A percentile compares a stretch with the other conserved stretches of the same genome.
phyloP scores from a whole-genome alignment of 1,284 basidiomycete genomes.

The Ceratobasidium sp. region DNA sequence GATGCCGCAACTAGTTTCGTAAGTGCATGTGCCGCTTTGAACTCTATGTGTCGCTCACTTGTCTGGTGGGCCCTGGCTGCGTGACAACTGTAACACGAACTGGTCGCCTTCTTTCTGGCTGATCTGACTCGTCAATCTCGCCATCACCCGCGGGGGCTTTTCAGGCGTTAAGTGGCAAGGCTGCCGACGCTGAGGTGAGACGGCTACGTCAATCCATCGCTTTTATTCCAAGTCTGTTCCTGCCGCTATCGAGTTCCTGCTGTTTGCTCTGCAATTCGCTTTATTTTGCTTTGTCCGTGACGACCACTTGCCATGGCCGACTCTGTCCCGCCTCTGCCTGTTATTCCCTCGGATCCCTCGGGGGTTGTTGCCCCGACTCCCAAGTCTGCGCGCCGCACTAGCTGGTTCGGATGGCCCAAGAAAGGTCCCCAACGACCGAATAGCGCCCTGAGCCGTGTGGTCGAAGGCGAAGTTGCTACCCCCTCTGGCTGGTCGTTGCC shows the following conservation, averaged over 20 bases:
- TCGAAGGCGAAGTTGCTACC: conserved; percentile 25
- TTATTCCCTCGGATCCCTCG: conserved; percentile 1
- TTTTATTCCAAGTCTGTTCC: neutral
- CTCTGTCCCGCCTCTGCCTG: neutral
- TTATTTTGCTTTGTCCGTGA: conserved; percentile 1
- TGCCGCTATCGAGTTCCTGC: neutral
- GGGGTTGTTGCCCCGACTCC: conserved; percentile 18
- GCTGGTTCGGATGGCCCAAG: conserved; percentile 36
- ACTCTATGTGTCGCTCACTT: neutral
- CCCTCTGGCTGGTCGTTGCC: conserved; percentile 10
- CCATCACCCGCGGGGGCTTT: conserved; percentile 9
- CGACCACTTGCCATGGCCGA: conserved; percentile 23
- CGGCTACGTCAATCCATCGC: neutral
- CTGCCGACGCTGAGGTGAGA: conserved; percentile 33
- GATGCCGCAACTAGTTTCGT: conserved; percentile 19
- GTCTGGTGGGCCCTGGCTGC: conserved; percentile 15
- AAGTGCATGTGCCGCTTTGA: neutral
- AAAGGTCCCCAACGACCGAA: conserved; percentile 25
- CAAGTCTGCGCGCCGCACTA: conserved; percentile 30
- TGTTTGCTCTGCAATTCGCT: neutral
- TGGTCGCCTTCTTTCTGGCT: conserved; percentile 10
- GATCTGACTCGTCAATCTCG: conserved; percentile 24
- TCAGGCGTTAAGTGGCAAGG: conserved; percentile 33
- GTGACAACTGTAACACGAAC: conserved; percentile 30
- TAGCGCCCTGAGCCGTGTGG: conserved; percentile 30